Base-by-base conservation (phyloP, 805 yeast genomes). In the Pichia heedii region DNA sequence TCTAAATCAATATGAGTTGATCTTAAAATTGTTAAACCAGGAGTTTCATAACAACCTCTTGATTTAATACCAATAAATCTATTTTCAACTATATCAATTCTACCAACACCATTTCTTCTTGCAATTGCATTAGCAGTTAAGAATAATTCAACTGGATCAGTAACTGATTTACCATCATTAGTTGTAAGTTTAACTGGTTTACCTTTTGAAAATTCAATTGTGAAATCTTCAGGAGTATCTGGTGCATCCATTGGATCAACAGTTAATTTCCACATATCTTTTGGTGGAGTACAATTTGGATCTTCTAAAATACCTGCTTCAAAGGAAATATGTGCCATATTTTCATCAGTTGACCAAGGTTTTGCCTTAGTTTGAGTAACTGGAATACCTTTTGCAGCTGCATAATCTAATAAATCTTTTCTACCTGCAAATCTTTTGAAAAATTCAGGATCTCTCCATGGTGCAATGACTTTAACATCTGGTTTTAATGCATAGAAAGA, bases 331-430 rank as follows among this genome's bases (percentile, higher is more conserved):
- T 93, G 99, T 38, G 97, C 98, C 79, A 90, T 73, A 77, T 93
- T 93, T 73, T 93, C 99, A 66, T 93, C 99, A 46, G 98, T 93
- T 32, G 97, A 89, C 99, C 99, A 93, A 56, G 99, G 99, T 74
- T 93, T 93, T 53, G 97, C 87, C 69, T 88, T 88, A 54, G 99
- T 93, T 74, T 93, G 99, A 40, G 94, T 74, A 46, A 93, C 99
- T 51, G 94, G 95, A 55, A 93, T 93, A 57, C 76, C 78, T 76
- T 93, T 93, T 56, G 76, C 77, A 44, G 84, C 93, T 51, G 99
- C 96, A 65, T 93, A 93, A 37, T 84, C 96, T 59, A 93, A 76
- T 62, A 93, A 73, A 64, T 88, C 99, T 58, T 86, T 85, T 79
- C 99, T 89, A 60, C 99, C 99, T 34, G 95, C 97, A 63, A 93